Evolutionary conservation across 2,329 filamentous ascomycete species (phyloP), one percentile per base, ranked within the genome.

Genomic region (Cladophialophora chaetospira): DNA sequence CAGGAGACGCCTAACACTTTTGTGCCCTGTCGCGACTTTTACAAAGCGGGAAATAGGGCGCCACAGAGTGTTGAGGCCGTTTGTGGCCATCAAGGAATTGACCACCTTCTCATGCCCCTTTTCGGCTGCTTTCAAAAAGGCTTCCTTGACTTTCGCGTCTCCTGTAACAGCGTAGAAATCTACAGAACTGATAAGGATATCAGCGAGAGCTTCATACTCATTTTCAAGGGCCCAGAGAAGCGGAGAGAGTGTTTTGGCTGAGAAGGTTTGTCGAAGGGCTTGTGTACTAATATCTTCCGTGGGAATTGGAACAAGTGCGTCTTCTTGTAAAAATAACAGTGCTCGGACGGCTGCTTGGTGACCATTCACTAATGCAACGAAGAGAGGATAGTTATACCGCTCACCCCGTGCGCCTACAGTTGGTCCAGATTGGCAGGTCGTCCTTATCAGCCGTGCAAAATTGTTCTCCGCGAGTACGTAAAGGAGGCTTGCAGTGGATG

Each of bases 391-490:
- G 3, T 45, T 25, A 75, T 69, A 54, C 67, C 57, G 13, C 0
- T 48, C 61, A 2, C 28, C 15, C 6, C 67, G 63, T 0, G 63
- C 19, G 11, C 60, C 29, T 3, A 71, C 38, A 25, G 67, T 66
- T 0, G 71, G 70, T 42, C 70, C 71, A 15, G 73, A 66, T 3
- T 69, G 72, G 35, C 67, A 73, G 1, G 65, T 60, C 21, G 73
- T 69, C 54, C 67, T 71, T 29, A 75, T 69, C 2, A 49, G 62
- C 43, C 68, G 60, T 0, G 29, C 21, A 6, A 5, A 45, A 38
- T 17, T 45, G 6, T 44, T 61, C n/a, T 58, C 35, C n/a, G 60
- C 47, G 10, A 67, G 31, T 3, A 43, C 51, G 17, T 68, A 53
- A 4, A 70, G 29, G 1, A 70, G 31, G 15, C 53, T 60, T 19